Conservation (phyloP, 164 flowering plant species). For the Stephania yunnanensis region DNA sequence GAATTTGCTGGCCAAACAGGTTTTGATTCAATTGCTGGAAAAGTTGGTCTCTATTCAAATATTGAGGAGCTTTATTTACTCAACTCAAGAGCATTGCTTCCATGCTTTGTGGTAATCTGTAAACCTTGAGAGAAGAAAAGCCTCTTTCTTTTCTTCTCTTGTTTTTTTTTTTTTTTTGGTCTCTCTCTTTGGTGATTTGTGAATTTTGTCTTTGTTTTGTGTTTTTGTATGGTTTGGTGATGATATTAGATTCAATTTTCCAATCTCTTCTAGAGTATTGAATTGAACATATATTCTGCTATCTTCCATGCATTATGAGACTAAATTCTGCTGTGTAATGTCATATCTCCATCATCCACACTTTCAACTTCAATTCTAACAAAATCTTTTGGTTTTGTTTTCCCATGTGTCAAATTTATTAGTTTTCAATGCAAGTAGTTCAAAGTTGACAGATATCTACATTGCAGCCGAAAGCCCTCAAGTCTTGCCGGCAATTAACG, state of each 20-base stretch:
- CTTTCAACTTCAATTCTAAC: neutral
- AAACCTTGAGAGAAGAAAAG: conserved; percentile 33
- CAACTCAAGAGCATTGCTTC: conserved; percentile 66
- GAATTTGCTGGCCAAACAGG: conserved; percentile 47
- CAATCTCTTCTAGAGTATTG: neutral
- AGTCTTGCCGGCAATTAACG: neutral
- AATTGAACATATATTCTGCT: neutral
- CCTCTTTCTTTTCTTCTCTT: neutral
- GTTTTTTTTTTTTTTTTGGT: too few relatives aligned
- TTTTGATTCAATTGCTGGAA: conserved; percentile 68
- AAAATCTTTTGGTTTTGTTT: neutral
- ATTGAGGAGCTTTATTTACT: conserved; percentile 81
- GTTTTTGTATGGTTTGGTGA: neutral
- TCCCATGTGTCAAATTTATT: neutral
- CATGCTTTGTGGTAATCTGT: conserved; percentile 82
- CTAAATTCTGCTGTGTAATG: neutral
- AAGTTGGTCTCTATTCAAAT: conserved; percentile 56
- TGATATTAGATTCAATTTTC: neutral
- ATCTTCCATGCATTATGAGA: neutral
- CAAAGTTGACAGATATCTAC: neutral
- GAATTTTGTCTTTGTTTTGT: neutral
- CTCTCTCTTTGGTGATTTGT: neutral
- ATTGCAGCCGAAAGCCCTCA: neutral
- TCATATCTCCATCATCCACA: neutral
- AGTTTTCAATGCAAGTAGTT: neutral